Evolutionary conservation across 108 stramenopile genomes (phyloP), one percentile per base, ranked within the genome.

Genomic region (Fragilaria crotonensis): DNA sequence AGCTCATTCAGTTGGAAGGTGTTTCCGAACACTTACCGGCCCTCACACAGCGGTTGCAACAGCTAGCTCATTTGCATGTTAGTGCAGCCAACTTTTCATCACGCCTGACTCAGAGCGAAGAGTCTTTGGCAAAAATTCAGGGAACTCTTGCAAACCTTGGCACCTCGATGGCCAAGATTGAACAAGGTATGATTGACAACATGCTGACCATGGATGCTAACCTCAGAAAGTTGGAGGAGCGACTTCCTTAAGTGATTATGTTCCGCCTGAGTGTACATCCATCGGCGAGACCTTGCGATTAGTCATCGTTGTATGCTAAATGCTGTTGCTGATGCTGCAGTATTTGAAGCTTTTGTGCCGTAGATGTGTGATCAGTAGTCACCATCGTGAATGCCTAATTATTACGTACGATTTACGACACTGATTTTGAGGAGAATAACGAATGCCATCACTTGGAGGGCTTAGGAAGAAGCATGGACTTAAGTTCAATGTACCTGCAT

Each of bases 1-100:
- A 83, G 66, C 59, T 92, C 62, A 32, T 75, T 5, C 77, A 86
- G 49, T 55, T 92, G 61, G 87, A 92, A 33, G 83, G 83, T 2
- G 45, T 92, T 18, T 72, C 72, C 11, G 41, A 64, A 0, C 69
- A 76, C 47, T 71, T 92, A 5, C 90, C 87, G 0, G 72, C 77
- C 17, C 47, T 92, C 27, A 67, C 73, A 17, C 48, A 71, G 18
- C 84, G 90, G 11, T 66, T 92, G 52, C 59, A 75, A 25, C 82
- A 84, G 58, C 59, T 88, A 25, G 63, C 85, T 2, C 48, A 30
- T 51, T 61, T 86, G 51, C 90, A 92, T 59, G 62, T 65, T 14
- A 73, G 78, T 47, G 72, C 87, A 0, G 64, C 79, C 5, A 80
- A 72, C 48, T 88, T 82, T 66, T 60, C 62, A 11, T 41, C 57